Evolutionary conservation across 805 yeast species (phyloP).

Genomic region (Jamesozyma hellenica): DNA sequence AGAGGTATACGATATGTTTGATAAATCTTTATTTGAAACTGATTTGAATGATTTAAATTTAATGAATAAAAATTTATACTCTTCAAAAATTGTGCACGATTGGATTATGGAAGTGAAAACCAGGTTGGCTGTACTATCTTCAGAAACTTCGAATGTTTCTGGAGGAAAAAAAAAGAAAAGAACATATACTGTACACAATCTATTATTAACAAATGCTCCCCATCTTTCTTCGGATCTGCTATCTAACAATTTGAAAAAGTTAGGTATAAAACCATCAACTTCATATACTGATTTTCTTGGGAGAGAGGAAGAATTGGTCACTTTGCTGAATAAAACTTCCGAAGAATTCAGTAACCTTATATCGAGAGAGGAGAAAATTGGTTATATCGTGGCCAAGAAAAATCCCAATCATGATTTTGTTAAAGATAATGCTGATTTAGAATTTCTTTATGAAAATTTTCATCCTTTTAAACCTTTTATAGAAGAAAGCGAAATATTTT

Average conservation of each 20-base stretch:
- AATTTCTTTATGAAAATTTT: conserved; percentile 51
- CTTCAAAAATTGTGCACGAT: conserved; percentile 11
- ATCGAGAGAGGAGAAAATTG: conserved; percentile 33
- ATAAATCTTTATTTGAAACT: conserved; percentile 35
- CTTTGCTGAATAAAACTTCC: conserved; percentile 41
- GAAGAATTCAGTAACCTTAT: conserved; percentile 33
- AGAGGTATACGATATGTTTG: conserved; percentile 55
- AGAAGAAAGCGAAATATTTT: conserved; percentile 25
- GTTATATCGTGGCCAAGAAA: conserved; percentile 54
- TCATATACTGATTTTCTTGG: conserved; percentile 26
- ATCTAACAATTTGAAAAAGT: conserved; percentile 41
- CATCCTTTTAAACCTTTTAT: conserved; percentile 55
- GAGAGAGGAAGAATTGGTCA: conserved; percentile 27
- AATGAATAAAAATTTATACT: conserved; percentile 2
- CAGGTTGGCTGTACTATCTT: conserved; percentile 2
- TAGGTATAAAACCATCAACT: conserved; percentile 40
- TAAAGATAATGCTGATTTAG: conserved; percentile 35
- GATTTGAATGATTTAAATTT: conserved; percentile 6
- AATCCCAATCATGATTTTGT: conserved; percentile 41
- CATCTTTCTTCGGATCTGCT: conserved; percentile 73
- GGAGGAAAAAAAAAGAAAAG: conserved; percentile 33
- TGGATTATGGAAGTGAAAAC: conserved; percentile 25
- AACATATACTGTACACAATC: conserved; percentile 54
- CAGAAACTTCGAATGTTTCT: conserved; percentile 6
- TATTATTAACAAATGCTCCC: conserved; percentile 57